Percentiles rank a stretch among this genome's conserved stretches.
These are phyloP conservation scores for Dothidotthia symphoricarpi DNA, from an alignment of 2,329 filamentous ascomycete genomes.

Conservation along the genomic window DNA sequence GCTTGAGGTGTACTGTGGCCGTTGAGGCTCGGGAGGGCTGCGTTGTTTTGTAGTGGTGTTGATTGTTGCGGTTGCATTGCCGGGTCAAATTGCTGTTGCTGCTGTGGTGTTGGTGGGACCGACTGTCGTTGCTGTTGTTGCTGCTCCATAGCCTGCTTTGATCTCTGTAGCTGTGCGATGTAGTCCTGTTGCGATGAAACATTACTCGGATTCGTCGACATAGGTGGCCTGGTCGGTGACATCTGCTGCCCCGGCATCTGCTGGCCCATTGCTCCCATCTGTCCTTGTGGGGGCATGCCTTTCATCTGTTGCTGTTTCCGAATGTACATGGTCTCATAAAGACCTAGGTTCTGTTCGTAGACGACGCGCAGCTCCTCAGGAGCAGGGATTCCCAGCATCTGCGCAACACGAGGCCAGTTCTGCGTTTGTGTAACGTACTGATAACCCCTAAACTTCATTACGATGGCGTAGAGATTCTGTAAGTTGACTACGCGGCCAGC, in stretches of 20 bases:
- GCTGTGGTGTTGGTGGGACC: slow-evolving; percentile 42
- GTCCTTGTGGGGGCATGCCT: slow-evolving; percentile 30
- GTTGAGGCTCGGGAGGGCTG: slow-evolving; percentile 48
- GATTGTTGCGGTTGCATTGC: slow-evolving; percentile 34
- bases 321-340: slow-evolving; percentile 71
- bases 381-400: slow-evolving; percentile 54
- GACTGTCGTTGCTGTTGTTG: slow-evolving; percentile 28
- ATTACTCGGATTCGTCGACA: slow-evolving; percentile 40
- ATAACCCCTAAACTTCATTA: slow-evolving; percentile 75
- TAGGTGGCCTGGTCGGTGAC: slow-evolving; percentile 36
- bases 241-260: slow-evolving; percentile 30
- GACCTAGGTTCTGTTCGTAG: slow-evolving; percentile 72
- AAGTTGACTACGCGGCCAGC: slow-evolving; percentile 73
- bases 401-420: slow-evolving; percentile 70
- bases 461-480: slow-evolving; percentile 72
- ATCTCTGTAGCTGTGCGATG: slow-evolving; percentile 46
- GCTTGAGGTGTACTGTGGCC: slow-evolving; percentile 49
- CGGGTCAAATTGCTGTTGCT: slow-evolving; percentile 31
- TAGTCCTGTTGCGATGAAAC: slow-evolving; percentile 52
- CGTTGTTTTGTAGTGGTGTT: slow-evolving; percentile 49
- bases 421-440: slow-evolving; percentile 68
- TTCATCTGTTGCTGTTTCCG: slow-evolving; percentile 54
- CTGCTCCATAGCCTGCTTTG: slow-evolving; percentile 41
- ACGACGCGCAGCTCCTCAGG: slow-evolving; percentile 66
- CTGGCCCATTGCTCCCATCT: slow-evolving; percentile 25